Base-by-base conservation (phyloP, 1,284 basidiomycete species). In the Bothia castanella region DNA sequence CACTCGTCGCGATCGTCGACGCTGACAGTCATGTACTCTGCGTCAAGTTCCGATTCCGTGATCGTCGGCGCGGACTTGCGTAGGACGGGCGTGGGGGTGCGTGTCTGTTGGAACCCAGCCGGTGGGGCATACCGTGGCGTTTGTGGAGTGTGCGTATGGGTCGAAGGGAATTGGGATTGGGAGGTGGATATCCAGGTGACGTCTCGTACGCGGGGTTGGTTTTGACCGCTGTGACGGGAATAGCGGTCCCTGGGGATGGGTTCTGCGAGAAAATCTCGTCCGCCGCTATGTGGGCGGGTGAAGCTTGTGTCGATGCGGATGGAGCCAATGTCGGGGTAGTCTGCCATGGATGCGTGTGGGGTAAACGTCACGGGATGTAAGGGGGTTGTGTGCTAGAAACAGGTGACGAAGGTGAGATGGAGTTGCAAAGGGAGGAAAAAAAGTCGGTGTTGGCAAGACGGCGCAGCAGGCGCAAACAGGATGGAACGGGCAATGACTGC, bases 1-100 rank as follows among this genome's bases (percentile, higher is more conserved):
- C 44, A 47, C 5, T 64, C 62, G 36, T 63, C 60, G 14, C 49
- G 48, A 44, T 68, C 65, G 14, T 63, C 61, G 5, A 69, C 54
- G 20, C 52, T 67, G 51, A 66, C 67, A 2, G 66, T 66, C 66
- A 66, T 69, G 47, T 68, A 69, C 39, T 65, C 63, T 42, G 65
- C 63, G 19, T 68, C 66, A 11, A 66, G 31, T 20, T 66, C 64
- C 6, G 64, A 67, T 32, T 69, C 64, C 21, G 64, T 49, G n/a
- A 69, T 61, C 9, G 67, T 69, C 27, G 62, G 63, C 0, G 58
- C 62, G 16, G 63, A 68, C 51, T 61, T 67, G 39, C 60, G 66
- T 29, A 63, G 23, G 19, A 65, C 53, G 11, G 63, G 63, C 1
- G 66, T 68, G 23, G 64, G 58, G 8, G 61, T 54, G 20, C 67